Base-by-base conservation (phyloP, 768 basidiomycete genomes). In the Serendipita sp. region DNA sequence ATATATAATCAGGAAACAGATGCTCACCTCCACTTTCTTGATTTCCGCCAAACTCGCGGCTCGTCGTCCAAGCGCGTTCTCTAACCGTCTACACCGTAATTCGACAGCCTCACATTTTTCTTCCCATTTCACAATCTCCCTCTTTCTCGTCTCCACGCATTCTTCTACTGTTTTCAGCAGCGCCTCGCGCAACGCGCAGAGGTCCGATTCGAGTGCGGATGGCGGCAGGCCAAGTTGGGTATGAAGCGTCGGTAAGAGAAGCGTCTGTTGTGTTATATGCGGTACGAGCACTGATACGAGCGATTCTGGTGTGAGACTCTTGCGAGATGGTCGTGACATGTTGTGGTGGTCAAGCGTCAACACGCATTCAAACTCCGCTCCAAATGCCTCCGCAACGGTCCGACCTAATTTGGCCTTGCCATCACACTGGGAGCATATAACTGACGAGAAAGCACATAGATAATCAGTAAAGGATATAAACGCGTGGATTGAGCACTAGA, bases 151-250 rank as follows among this genome's bases (percentile, higher is more conserved):
- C 13, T 85, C 78, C 46, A 95, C 84, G 70, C 89, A 85, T 3
- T 76, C 76, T 69, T 91, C 87, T 13, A 94, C 86, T 30, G 88
- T 84, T 65, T 81, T 78, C 64, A 85, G 81, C 48, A 95, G 83
- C 58, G 86, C 83, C 36, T 85, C 79, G 70, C 92, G 86, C 4
- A 95, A 79, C 5, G 79, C 74, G 63, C 80, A 77, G 36, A 94
- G 79, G 66, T 96, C 92, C 72, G 89, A 86, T 72, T 89, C 83
- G 47, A 94, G 81, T 0, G 90, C 85, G 10, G 84, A 83, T 32
- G 83, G 74, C 7, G 91, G 89, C 13, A 94, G 79, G 36, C 89
- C 91, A 15, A 95, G 86, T 70, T 89, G 89, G 0, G 82, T 78
- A 73, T 94, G 91, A 3, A 95, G 78, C 4, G 85, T 83, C 15